phyloP scores from a whole-genome alignment of 2,329 filamentous ascomycete genomes.

The Calonectria hawksworthii region DNA sequence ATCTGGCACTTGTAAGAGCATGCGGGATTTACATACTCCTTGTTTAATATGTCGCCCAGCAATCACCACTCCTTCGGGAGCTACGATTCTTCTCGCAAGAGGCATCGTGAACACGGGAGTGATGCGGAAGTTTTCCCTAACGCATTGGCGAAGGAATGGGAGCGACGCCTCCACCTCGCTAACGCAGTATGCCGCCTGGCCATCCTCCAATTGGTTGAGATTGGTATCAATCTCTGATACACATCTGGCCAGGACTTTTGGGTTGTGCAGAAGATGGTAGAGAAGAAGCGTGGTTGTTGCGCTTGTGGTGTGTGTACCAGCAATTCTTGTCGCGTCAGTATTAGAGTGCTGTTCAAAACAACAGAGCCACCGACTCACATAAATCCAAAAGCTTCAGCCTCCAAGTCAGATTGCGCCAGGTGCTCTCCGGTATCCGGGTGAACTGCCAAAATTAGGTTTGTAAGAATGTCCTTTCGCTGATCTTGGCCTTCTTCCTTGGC shows the following conservation, averaged over 20 bases:
- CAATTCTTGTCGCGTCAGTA: conserved; percentile 17
- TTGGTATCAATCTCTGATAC: conserved; percentile 28
- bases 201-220: conserved; percentile 7
- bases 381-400: conserved; percentile 32
- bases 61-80: conserved; percentile 17
- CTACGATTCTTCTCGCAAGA: conserved; percentile 22
- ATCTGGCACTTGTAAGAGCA: neutral
- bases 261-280: conserved; percentile 28
- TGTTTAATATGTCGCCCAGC: conserved; percentile 26
- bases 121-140: conserved; percentile 32
- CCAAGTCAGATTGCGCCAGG: conserved; percentile 18
- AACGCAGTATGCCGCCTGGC: conserved; percentile 12
- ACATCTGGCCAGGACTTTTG: conserved; percentile 14
- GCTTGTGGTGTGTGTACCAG: conserved; percentile 32
- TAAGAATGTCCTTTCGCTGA: conserved; percentile 29
- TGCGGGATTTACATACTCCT: conserved; percentile 22
- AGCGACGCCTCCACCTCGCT: conserved; percentile 21
- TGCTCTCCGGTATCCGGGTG: conserved; percentile 29
- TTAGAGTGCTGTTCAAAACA: neutral
- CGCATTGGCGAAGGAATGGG: conserved; percentile 28
- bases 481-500: neutral
- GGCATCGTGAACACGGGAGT: conserved; percentile 34
- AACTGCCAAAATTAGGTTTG: conserved; percentile 27
- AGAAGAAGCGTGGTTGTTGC: conserved; percentile 28
- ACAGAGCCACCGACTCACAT: conserved; percentile 16